Conservation (phyloP, 2,329 filamentous ascomycete genomes). For the Ampelomyces quisqualis region DNA sequence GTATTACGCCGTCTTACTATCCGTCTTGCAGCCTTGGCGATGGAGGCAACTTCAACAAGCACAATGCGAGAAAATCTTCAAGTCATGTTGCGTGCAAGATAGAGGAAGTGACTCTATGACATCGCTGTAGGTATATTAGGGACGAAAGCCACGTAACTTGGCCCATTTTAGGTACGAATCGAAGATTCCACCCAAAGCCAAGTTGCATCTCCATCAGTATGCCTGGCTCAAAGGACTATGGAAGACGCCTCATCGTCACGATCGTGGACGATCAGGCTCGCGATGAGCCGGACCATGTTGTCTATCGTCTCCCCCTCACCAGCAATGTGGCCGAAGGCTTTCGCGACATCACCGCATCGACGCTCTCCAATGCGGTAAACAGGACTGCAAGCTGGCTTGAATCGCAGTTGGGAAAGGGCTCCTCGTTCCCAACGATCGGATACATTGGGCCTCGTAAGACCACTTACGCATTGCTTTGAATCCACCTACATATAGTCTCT, state of each 20-base stretch:
- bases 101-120: no score
- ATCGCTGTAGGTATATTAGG: no score
- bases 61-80: no score
- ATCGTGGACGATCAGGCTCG: neutral
- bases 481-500: neutral
- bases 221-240: no score
- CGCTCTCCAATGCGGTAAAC: neutral
- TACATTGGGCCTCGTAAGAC: neutral
- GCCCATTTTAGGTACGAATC: no score
- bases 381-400: neutral
- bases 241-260: neutral
- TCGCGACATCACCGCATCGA: neutral
- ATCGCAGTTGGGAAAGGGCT: neutral
- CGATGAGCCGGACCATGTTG: neutral
- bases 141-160: no score
- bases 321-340: neutral
- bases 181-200: no score
- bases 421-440: neutral
- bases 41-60: no score
- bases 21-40: no score
- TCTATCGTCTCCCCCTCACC: neutral
- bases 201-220: no score
- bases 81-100: no score
- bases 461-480: neutral
- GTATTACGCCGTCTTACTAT: no score